Base-by-base conservation (phyloP, 768 basidiomycete species). In the Trametes cingulata region DNA sequence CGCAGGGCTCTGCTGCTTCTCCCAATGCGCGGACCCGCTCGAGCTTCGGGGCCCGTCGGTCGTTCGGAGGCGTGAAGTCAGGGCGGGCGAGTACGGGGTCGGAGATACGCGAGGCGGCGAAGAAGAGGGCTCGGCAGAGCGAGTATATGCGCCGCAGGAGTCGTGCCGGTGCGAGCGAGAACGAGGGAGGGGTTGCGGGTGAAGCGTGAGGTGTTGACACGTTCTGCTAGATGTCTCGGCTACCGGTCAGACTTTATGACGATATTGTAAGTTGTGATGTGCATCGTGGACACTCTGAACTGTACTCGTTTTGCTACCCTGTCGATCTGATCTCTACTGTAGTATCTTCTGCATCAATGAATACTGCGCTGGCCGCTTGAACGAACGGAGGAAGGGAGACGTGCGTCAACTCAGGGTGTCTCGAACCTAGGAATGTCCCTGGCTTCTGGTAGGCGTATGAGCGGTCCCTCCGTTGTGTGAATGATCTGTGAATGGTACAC, bases 91-190 rank as follows among this genome's bases (percentile, higher is more conserved):
- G 69, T 50, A 63, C 47, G 1, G 71, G 70, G 19, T 68, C 65
- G 41, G 75, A 74, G 29, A 76, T 84, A 63, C 56, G 82, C 68
- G 78, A 85, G 78, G 86, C 83, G 56, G 86, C 86, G 65, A 90
- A 86, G 82, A 90, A 84, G 73, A 76, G 83, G 61, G 84, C 81
- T 54, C 84, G 90, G 69, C 88, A 89, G 77, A 92, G 89, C 65
- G 90, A 91, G 76, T 85, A 87, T 67, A 78, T 80, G 20, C 76
- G 85, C 64, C 75, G 87, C 68, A 77, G 74, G 68, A 89, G 66
- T 36, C 66, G 61, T 24, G 63, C 52, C 20, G 50, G 25, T 0
- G 46, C 53, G 15, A 33, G 54, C 50, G 63, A 64, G 54, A 60
- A 49, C 45, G 54, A 48, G 45, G 29, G 22, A 4, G 8, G 24